Conservation (phyloP, 2,329 filamentous ascomycete genomes). For the Hypoxylon sp. region DNA sequence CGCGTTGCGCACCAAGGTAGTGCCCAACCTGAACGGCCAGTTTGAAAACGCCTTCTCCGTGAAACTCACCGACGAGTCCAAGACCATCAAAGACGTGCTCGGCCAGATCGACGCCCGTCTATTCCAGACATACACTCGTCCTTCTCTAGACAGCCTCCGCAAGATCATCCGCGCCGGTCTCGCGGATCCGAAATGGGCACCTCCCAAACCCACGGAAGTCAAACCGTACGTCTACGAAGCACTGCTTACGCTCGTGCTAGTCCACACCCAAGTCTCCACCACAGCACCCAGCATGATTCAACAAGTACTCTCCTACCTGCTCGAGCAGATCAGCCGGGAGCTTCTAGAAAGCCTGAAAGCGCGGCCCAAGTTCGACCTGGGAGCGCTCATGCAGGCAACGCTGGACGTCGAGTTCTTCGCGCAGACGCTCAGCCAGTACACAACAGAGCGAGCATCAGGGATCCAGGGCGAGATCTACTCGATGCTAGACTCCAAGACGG, state of each 20-base stretch:
- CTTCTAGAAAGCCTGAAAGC: slow-evolving; percentile 81
- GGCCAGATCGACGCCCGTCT: slow-evolving; percentile 89
- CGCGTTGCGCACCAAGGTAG: slow-evolving; percentile 79
- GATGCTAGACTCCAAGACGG: slow-evolving; percentile 86
- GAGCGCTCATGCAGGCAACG: slow-evolving; percentile 93
- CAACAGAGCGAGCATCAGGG: slow-evolving; percentile 80
- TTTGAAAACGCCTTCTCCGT: slow-evolving; percentile 96
- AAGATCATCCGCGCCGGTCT: slow-evolving; percentile 79
- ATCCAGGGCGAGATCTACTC: slow-evolving; percentile 91
- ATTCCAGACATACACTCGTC: slow-evolving; percentile 90
- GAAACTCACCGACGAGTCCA: slow-evolving; percentile 91
- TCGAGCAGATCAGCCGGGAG: slow-evolving; percentile 81
- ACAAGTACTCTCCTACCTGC: slow-evolving; percentile 84
- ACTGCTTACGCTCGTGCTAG: slow-evolving; percentile 84
- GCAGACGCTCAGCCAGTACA: slow-evolving; percentile 90
- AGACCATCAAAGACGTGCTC: slow-evolving; percentile 89
- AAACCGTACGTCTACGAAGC: slow-evolving; percentile 89
- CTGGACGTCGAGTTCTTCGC: slow-evolving; percentile 97
- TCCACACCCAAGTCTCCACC: slow-evolving; percentile 89
- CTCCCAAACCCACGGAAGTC: slow-evolving; percentile 75
- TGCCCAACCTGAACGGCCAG: slow-evolving; percentile 87
- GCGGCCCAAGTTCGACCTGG: slow-evolving; percentile 74
- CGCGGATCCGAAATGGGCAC: slow-evolving; percentile 74
- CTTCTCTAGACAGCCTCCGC: slow-evolving; percentile 73
- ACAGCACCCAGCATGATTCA: slow-evolving; percentile 78